Evolutionary conservation across 129 eudicot species (phyloP), one percentile per base, ranked within the genome.

Genomic region (Chrysanthemum seticuspe): DNA sequence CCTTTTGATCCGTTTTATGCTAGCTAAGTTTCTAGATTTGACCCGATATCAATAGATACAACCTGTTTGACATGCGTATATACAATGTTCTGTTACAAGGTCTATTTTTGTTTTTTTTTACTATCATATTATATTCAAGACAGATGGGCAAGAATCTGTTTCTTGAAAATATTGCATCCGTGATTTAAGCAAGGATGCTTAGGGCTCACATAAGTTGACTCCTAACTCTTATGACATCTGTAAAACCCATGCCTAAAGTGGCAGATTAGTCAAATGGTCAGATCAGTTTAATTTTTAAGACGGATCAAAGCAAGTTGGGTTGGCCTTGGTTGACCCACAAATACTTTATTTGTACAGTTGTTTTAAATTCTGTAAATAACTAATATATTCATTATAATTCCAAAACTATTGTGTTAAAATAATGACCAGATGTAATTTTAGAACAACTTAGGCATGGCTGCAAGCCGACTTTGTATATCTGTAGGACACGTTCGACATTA

Each of bases 51-150:
- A 16, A 58, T 19, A 19, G 21, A 58, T 40, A 40, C 47, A 40
- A 40, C 47, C 47, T 40, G 47, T 40, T 40, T 40, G 68, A 64
- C 61, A 56, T 16, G 61, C 51, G 36, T 64, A 36, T 64, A 34
- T 64, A n/a, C 8, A 36, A 64, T 14, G 10, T 8, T 62, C 13
- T 5, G 36, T 40, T n/a, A 64, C 68, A 36, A 31, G 52, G 27
- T 40, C 27, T 3, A 6, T 23, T 1, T 63, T 10, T 2, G 10
- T 34, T 29, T 21, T 21, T 25, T 31, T 31, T 31, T 31, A 31
- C 6, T 13, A 27, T 25, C 45, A 25, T 13, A 25, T 53, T 3
- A 53, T 53, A 55, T 55, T 14, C 21, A 15, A 55, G 60, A 54
- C 63, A 10, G 36, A 58, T 3, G 64, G 25, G 6, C 29, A 58